These are phyloP conservation scores for Calocybe cyanea DNA, from an alignment of 768 basidiomycete genomes.

Conservation along the genomic window DNA sequence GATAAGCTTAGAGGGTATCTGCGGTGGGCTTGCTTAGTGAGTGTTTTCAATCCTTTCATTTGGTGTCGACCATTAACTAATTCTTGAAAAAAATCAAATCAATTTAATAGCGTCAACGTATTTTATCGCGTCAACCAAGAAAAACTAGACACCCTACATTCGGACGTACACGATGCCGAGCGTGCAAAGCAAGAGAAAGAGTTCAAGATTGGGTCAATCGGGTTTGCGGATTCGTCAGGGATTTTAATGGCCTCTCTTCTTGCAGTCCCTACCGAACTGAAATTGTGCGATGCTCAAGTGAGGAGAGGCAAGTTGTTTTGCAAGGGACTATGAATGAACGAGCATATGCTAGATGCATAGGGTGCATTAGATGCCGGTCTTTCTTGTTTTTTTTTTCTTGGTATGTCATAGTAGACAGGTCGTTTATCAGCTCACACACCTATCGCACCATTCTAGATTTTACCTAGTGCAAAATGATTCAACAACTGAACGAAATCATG, in stretches of 20 bases:
- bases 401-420: no score
- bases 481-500: no score
- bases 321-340: slow-evolving; percentile 51
- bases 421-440: no score
- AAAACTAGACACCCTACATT: slow-evolving; percentile 42
- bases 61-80: neutral
- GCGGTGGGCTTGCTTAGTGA: no score
- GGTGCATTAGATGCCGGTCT: no score
- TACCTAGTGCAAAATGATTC: no score
- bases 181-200: slow-evolving; percentile 73
- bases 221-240: slow-evolving; percentile 79
- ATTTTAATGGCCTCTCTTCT: slow-evolving; percentile 62
- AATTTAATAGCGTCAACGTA: slow-evolving; percentile 69
- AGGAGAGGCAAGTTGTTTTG: slow-evolving; percentile 69
- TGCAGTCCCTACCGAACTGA: slow-evolving; percentile 72
- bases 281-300: slow-evolving; percentile 72
- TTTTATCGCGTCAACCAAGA: slow-evolving; percentile 84
- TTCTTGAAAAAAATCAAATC: neutral
- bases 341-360: no score
- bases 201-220: slow-evolving; percentile 88
- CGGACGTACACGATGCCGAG: slow-evolving; percentile 48
- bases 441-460: no score
- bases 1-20: slow-evolving; percentile 38
- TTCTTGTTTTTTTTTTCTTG: no score
- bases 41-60: slow-evolving; percentile 86